A percentile compares a stretch with the other conserved stretches of the same genome.
Evolutionary conservation across 306 rosid species (phyloP).

Genomic region (Betula pendula): DNA sequence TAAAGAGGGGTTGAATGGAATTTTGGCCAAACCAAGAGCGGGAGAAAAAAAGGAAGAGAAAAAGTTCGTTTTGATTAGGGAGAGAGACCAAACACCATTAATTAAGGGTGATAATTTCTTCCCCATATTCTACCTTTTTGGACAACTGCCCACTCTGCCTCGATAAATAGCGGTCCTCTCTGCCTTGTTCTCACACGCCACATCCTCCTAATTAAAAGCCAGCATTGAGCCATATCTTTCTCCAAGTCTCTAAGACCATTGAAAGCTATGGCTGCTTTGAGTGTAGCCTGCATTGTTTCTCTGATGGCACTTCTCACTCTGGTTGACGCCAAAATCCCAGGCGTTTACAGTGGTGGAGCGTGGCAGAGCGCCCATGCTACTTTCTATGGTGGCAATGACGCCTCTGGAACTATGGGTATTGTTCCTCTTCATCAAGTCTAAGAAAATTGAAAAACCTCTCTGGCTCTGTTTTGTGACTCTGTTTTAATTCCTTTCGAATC

Average conservation of each 20-base stretch:
- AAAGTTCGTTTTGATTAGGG: background rate
- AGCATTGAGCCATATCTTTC: background rate
- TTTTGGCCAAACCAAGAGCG: conserved; percentile 13
- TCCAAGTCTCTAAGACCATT: background rate
- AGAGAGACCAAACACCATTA: conserved; percentile 27
- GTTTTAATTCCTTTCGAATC: background rate
- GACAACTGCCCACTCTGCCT: conserved; percentile 16
- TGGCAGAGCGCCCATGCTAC: conserved; percentile 90
- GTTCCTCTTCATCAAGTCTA: background rate
- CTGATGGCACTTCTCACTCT: conserved; percentile 25
- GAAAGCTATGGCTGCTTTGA: conserved; percentile 36
- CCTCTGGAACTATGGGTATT: conserved; percentile 91
- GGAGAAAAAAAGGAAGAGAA: background rate
- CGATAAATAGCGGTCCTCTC: conserved; percentile 53
- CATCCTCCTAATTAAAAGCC: background rate
- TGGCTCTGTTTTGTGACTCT: background rate
- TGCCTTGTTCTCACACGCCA: conserved; percentile 4
- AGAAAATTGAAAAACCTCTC: background rate
- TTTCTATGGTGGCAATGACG: conserved; percentile 84
- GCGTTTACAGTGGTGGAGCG: conserved; percentile 43
- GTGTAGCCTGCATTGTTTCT: conserved; percentile 21
- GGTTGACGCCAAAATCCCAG: conserved; percentile 40
- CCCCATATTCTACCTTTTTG: conserved; percentile 16
- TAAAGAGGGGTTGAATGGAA: conserved; percentile 1
- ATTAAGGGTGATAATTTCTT: conserved; percentile 36